Conservation (phyloP, 768 basidiomycete species). For the Hericium alpestre region DNA sequence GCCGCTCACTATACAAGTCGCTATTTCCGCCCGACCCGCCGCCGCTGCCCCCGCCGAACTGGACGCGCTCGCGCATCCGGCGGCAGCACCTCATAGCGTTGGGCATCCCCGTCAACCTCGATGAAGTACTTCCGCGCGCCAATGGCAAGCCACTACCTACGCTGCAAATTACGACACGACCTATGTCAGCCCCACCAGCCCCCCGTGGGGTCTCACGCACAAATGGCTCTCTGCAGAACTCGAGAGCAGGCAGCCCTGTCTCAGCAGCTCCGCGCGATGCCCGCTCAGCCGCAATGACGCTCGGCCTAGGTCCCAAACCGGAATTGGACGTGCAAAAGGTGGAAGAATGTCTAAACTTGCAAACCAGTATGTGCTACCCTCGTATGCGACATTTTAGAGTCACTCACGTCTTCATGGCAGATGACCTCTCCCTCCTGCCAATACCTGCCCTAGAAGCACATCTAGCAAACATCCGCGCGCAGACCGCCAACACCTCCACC, state of each 20-base stretch:
- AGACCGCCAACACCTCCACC: slow-evolving; percentile 67
- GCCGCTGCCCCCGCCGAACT: slow-evolving; percentile 77
- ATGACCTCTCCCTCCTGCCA: slow-evolving; percentile 62
- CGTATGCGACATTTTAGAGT: neutral
- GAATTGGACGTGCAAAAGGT: slow-evolving; percentile 60
- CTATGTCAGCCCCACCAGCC: slow-evolving; percentile 70
- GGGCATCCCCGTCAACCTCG: slow-evolving; percentile 90
- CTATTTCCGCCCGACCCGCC: slow-evolving; percentile 61
- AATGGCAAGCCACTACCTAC: slow-evolving; percentile 62
- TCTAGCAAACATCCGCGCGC: slow-evolving; percentile 54
- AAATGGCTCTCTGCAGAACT: slow-evolving; percentile 28
- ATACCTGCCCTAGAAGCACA: slow-evolving; percentile 54
- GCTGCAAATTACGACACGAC: slow-evolving; percentile 74
- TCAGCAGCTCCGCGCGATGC: slow-evolving; percentile 26
- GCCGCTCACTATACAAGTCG: slow-evolving; percentile 69
- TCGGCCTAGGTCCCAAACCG: slow-evolving; percentile 68
- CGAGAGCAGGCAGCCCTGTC: slow-evolving; percentile 40
- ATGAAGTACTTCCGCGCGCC: slow-evolving; percentile 73
- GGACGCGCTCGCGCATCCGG: slow-evolving; percentile 87
- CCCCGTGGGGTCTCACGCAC: slow-evolving; percentile 30
- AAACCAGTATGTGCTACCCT: slow-evolving; percentile 41
- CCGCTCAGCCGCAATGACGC: slow-evolving; percentile 19
- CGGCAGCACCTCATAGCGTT: slow-evolving; percentile 84
- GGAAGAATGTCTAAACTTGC: slow-evolving; percentile 51
- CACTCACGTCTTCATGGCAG: slow-evolving; percentile 28